Percentiles rank a stretch among this genome's conserved stretches.
phyloP scores from a whole-genome alignment of 2,329 filamentous ascomycete species.

The Lachnellula occidentalis region DNA sequence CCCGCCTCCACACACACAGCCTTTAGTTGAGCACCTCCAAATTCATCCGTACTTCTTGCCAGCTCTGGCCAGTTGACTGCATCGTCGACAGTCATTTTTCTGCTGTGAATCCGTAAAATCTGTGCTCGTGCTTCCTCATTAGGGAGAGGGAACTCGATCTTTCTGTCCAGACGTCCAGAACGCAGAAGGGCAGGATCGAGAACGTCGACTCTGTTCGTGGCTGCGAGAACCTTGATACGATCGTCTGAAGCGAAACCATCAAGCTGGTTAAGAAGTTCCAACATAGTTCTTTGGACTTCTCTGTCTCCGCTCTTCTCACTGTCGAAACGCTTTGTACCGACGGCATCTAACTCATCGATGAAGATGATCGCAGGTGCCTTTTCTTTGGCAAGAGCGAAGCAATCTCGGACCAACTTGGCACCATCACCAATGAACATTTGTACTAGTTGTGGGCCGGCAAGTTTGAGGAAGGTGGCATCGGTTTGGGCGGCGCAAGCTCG shows the following conservation, averaged over 20 bases:
- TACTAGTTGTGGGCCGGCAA: slow-evolving; percentile 93
- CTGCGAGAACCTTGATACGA: slow-evolving; percentile 91
- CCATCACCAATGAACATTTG: slow-evolving; percentile 99
- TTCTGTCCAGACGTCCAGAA: slow-evolving; percentile 87
- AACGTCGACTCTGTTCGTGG: slow-evolving; percentile 91
- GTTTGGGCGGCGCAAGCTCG: slow-evolving; percentile 96
- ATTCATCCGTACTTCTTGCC: slow-evolving; percentile 95
- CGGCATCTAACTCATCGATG: slow-evolving; percentile 95
- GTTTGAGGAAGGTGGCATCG: slow-evolving; percentile 96
- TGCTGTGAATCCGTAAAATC: slow-evolving; percentile 93
- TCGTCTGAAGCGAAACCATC: slow-evolving; percentile 97
- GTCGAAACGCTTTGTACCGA: slow-evolving; percentile 99
- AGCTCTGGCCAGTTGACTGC: slow-evolving; percentile 94
- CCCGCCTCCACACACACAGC: slow-evolving; percentile 97
- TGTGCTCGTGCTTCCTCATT: slow-evolving; percentile 97
- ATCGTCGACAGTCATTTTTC: slow-evolving; percentile 96
- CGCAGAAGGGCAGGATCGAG: slow-evolving; percentile 86
- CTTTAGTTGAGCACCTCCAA: slow-evolving; percentile 95
- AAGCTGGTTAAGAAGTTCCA: slow-evolving; percentile 96
- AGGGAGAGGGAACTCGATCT: slow-evolving; percentile 96
- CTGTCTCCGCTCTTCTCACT: slow-evolving; percentile 96
- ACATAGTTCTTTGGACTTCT: slow-evolving; percentile 97
- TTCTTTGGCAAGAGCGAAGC: slow-evolving; percentile 95
- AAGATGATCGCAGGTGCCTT: slow-evolving; percentile 99
- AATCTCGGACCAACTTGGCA: slow-evolving; percentile 94